Base-by-base conservation (phyloP, 768 basidiomycete species). In the Asterophora parasitica region DNA sequence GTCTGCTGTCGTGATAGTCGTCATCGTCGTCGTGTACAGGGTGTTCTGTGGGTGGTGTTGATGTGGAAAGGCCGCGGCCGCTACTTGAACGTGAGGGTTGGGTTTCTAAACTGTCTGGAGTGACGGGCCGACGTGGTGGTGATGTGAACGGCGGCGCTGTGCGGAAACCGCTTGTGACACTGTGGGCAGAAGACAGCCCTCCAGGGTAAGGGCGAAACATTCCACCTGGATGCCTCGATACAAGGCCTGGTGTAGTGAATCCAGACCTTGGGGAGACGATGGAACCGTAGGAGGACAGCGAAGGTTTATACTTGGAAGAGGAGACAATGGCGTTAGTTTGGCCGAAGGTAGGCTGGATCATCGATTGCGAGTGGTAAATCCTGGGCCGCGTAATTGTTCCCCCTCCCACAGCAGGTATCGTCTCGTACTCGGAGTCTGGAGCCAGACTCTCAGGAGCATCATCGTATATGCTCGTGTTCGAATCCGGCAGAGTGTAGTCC, bases 401-500 rank as follows among this genome's bases (percentile, higher is more conserved):
- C 10, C 92, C 92, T 10, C 94, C 92, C 3, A 96, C 85, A 2
- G 94, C 92, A 10, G 92, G 91, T 28, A 92, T 81, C 1, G 86
- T 85, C 62, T 94, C 90, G 65, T 86, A 92, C 59, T 90, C 88
- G 10, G 74, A 47, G 31, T 41, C 46, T 1, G 38, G 37, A 19
- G 37, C 65, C 33, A 76, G 61, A 15, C 68, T 64, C 46, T 77
- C 74, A 9, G 56, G 59, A 38, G 71, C 71, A 38, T 70, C 62
- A 20, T 64, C 62, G 7, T 58, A 53, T 19, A 72, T 60, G 39
- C 77, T 79, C 7, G 79, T 68, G 4, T 73, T 66, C 51, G 69
- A 64, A 31, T 74, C 72, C 1, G 78, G 70, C 1, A 75, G 61
- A 1, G 75, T 70, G 19, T 81, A 81, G 17, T 83, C 81, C 88